Evolutionary conservation across 176 grass and related monocot species (phyloP), one percentile per base, ranked within the genome.

Genomic region (Musa troglodytarum): DNA sequence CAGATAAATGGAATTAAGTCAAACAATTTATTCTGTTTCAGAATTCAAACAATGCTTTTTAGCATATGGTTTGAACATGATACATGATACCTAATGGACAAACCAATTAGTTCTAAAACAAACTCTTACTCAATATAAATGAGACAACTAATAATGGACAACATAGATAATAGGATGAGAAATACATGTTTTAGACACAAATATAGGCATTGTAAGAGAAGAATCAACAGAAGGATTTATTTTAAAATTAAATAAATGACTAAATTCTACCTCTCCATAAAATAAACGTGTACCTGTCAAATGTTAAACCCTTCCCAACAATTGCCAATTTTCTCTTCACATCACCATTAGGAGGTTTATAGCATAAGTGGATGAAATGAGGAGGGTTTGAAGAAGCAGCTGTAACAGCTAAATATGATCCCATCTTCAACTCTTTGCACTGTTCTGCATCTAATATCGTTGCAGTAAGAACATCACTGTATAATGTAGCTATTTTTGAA

Each of bases 341-440:
- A 57, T 99, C 76, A 6, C 90, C 95, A 77, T 79, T 78, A 67
- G 85, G 76, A 1, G 95, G 95, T 64, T 86, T 99, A 76, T 99
- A 99, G 72, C 95, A 91, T 79, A 99, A 83, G 73, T 99, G 95
- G 73, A 99, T 99, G 61, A 99, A 99, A 53, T 82, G 86, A 77
- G 95, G 90, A 69, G 86, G 84, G 63, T 99, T 94, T 23, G 95
- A 82, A 78, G 95, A 99, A 63, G 95, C 95, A 34, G 90, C 90
- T 69, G 88, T 86, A 74, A 99, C 95, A 59, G 76, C 95, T 72
- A 99, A 87, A 74, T 99, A 99, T 62, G 95, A 93, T 15, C 95
- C 95, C 95, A 99, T 99, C 84, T 89, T 94, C 69, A 99, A 72
- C 63, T 94, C 90, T 80, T 86, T 83, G 79, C 95, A 99, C 59